A percentile compares a stretch with the other conserved stretches of the same genome.
These are phyloP conservation scores for Phialemonium atrogriseum DNA, from an alignment of 2,329 filamentous ascomycete species.

Conservation along the genomic window DNA sequence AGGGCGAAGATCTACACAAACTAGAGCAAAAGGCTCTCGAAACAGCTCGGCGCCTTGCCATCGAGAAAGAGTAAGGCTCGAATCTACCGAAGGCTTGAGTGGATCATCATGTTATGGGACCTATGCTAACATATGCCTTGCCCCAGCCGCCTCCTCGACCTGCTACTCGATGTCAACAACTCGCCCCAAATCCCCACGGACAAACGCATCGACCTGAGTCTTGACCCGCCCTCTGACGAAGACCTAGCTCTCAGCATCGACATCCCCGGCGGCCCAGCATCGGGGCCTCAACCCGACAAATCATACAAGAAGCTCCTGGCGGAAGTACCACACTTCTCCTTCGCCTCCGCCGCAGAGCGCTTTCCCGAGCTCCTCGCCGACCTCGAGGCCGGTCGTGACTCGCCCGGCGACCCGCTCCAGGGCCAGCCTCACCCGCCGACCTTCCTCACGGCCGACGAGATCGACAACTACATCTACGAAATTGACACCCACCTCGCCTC, in stretches of 20 bases:
- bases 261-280: conserved; percentile 52
- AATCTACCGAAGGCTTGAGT: too few species aligned
- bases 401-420: conserved; percentile 34
- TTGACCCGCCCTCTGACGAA: conserved; percentile 34
- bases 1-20: conserved; percentile 74
- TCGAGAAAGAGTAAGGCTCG: conserved; percentile 81
- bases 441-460: conserved; percentile 61
- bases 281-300: conserved; percentile 36
- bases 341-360: conserved; percentile 49
- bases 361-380: conserved; percentile 49
- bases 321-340: conserved; percentile 44
- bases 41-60: conserved; percentile 73
- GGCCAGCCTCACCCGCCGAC: conserved; percentile 50
- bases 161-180: conserved; percentile 84
- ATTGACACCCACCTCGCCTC: conserved; percentile 45
- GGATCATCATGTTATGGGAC: conserved; percentile 7
- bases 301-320: conserved; percentile 40
- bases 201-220: conserved; percentile 64
- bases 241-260: conserved; percentile 70
- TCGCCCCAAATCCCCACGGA: conserved; percentile 67
- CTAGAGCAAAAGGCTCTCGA: conserved; percentile 73
- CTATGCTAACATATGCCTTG: conserved; percentile 11
- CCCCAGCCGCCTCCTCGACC: conserved; percentile 72
- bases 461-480: conserved; percentile 65
- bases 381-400: conserved; percentile 31